These are phyloP conservation scores for Lophiotrema nucula DNA, from an alignment of 495 filamentous ascomycete species.

Conservation along the genomic window DNA sequence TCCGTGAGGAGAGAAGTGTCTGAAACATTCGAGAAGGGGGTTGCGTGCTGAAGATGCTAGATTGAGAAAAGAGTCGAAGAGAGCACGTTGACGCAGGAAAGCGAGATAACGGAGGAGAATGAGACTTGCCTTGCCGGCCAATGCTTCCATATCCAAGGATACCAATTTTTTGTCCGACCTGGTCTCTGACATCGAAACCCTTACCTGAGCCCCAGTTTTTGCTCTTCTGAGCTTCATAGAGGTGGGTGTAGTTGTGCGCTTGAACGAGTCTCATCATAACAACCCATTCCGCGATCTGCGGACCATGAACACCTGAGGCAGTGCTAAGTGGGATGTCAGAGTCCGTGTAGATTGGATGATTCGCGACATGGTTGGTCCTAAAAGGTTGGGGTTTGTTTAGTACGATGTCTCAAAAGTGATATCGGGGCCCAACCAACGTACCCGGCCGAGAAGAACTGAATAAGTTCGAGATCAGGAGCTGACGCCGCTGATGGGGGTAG, in stretches of 20 bases:
- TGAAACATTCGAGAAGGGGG: neutral
- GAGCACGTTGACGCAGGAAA: no score
- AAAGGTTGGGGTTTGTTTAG: no score
- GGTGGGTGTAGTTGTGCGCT: constrained; percentile 51
- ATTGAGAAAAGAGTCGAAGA: no score
- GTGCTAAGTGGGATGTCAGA: constrained; percentile 67
- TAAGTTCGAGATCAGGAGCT: constrained; percentile 55
- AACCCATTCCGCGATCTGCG: constrained; percentile 80
- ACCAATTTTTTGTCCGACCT: constrained; percentile 60
- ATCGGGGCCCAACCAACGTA: no score
- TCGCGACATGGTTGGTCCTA: constrained; percentile 52
- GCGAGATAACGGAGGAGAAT: no score
- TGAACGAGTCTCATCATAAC: constrained; percentile 58
- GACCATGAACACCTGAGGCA: constrained; percentile 74
- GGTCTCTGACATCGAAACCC: constrained; percentile 45
- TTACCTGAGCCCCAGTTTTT: constrained; percentile 51
- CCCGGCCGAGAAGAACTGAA: neutral
- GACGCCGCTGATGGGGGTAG: constrained; percentile 51
- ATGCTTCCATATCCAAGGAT: constrained; percentile 86
- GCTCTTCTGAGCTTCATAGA: constrained; percentile 54
- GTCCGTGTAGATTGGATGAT: constrained; percentile 62
- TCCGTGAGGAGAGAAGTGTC: no score
- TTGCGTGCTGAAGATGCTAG: no score
- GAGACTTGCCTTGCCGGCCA: constrained; percentile 58
- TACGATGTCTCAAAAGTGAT: no score